These are phyloP conservation scores for Eucalyptus pumila DNA, from an alignment of 345 rosid genomes.

Conservation along the genomic window DNA sequence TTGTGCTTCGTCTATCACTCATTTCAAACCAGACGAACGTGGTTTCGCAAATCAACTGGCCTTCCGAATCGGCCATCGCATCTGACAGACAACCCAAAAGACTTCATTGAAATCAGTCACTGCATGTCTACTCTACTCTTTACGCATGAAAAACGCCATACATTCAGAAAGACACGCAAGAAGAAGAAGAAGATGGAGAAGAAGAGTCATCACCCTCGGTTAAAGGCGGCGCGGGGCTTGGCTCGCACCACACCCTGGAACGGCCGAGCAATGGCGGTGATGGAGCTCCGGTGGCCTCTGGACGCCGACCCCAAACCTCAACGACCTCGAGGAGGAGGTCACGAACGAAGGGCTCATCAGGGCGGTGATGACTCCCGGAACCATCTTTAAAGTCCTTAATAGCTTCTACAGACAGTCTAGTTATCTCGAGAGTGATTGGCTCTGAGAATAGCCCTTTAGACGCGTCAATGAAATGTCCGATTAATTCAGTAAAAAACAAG, in stretches of 20 bases:
- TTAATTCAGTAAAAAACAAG: no score
- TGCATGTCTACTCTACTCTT: neutral
- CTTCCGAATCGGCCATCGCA: neutral
- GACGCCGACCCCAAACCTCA: neutral
- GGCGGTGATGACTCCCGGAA: neutral
- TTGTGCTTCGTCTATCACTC: neutral
- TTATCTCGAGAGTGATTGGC: no score
- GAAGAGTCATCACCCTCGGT: neutral
- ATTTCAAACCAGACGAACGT: neutral
- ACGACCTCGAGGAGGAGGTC: neutral
- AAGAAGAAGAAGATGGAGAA: neutral
- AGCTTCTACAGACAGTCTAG: no score
- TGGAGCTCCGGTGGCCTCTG: neutral
- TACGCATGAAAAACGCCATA: neutral
- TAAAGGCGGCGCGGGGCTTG: neutral
- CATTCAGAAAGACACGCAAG: neutral
- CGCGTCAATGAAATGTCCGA: no score
- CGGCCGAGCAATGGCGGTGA: fast-evolving
- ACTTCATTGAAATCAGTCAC: neutral
- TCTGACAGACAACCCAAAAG: neutral
- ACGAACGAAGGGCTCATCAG: neutral
- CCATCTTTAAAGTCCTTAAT: neutral
- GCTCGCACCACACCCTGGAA: neutral
- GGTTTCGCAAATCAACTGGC: neutral
- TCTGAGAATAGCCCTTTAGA: no score